Conservation (phyloP, 148 eudicot genomes). For the Hydrangea macrophylla region DNA sequence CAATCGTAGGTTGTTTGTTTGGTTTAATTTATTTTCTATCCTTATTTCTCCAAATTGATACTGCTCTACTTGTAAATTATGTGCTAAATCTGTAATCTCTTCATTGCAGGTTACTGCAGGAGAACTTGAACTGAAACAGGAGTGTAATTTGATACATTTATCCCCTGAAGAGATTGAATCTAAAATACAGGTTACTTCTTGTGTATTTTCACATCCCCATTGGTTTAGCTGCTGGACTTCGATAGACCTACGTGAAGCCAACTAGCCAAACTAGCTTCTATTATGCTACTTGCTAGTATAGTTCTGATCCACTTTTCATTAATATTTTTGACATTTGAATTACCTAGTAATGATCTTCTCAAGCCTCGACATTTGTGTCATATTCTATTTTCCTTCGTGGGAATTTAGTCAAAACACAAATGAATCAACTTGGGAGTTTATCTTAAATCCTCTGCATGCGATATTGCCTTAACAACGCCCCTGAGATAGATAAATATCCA, state of each 20-base stretch:
- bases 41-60: background rate
- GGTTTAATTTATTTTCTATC: background rate
- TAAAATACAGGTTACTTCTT: conserved; percentile 69
- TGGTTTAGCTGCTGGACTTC: background rate
- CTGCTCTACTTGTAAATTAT: background rate
- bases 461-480: no score
- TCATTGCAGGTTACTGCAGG: conserved; percentile 90
- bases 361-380: background rate
- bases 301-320: no score
- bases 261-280: background rate
- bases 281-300: no score
- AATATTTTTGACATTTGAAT: no score
- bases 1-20: background rate
- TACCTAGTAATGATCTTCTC: background rate
- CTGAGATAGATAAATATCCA: no score
- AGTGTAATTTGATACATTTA: conserved; percentile 63
- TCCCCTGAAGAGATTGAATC: conserved; percentile 93
- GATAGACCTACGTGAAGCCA: background rate
- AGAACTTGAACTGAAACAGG: conserved; percentile 76
- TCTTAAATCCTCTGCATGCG: no score
- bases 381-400: no score
- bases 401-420: no score
- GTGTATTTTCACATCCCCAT: background rate
- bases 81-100: conserved; percentile 14
- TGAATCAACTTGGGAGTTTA: no score